Percentiles rank a stretch among this genome's conserved stretches.
Conservation (phyloP, 305 asterid species). For the Solanum aculeatissimum region DNA sequence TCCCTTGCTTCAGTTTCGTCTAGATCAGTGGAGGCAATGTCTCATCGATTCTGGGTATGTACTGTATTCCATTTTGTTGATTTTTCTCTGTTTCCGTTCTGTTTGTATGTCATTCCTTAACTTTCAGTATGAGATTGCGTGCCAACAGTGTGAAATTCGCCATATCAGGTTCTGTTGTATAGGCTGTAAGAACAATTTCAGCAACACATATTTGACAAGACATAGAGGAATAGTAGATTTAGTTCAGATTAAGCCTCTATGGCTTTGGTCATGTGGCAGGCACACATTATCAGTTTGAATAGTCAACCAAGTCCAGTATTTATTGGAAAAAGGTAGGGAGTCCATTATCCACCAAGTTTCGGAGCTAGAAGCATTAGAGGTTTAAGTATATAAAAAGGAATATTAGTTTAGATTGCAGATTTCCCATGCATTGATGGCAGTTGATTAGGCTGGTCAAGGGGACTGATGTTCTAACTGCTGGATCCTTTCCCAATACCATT, state of each 20-base stretch:
- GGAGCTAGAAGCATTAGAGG: background rate
- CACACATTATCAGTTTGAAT: background rate
- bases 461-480: background rate
- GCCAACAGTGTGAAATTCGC: background rate
- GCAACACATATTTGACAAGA: background rate
- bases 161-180: background rate
- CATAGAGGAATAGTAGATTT: background rate
- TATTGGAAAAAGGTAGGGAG: background rate
- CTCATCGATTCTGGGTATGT: constrained; percentile 88
- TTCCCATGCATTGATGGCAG: background rate
- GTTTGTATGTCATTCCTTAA: background rate
- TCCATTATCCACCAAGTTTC: background rate
- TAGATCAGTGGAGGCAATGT: constrained; percentile 47
- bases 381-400: background rate
- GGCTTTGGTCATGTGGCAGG: background rate
- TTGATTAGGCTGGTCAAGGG: background rate
- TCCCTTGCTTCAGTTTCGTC: constrained; percentile 24
- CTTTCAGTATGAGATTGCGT: background rate
- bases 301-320: background rate
- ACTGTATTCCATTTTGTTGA: background rate
- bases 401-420: background rate
- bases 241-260: background rate
- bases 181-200: background rate
- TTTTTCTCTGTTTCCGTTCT: background rate
- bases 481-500: background rate